phyloP scores from a whole-genome alignment of 352 stramenopile genomes.

The Phytophthora ohioensis region DNA sequence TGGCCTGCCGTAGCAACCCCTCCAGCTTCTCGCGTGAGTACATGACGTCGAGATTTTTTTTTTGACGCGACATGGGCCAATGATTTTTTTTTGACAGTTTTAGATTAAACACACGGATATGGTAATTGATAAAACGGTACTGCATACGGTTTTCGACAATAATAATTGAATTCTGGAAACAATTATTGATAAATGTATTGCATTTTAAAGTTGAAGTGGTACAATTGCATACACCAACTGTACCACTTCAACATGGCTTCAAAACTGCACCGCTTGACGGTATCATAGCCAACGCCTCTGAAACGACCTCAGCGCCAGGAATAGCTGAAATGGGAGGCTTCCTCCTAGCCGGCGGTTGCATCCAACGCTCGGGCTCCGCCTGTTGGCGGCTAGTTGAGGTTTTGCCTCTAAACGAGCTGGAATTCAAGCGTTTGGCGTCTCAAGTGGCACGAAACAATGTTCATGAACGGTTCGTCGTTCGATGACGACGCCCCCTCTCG shows the following conservation, averaged over 20 bases:
- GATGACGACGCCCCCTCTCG: slow-evolving; percentile 60
- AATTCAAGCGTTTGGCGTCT: background rate
- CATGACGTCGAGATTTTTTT: slow-evolving; percentile 24
- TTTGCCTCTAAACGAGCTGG: slow-evolving; percentile 31
- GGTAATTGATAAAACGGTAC: too few species aligned
- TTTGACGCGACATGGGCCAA: background rate
- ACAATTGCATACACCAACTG: too few species aligned
- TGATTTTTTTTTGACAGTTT: background rate
- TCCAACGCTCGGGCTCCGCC: slow-evolving; percentile 1
- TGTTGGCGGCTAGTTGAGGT: slow-evolving; percentile 29
- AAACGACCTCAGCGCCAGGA: slow-evolving; percentile 19
- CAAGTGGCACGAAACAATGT: slow-evolving; percentile 54
- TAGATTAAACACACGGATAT: too few species aligned
- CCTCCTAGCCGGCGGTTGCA: slow-evolving; percentile 18
- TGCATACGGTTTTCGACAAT: too few species aligned
- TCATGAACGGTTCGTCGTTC: slow-evolving; percentile 85
- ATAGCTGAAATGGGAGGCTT: slow-evolving; percentile 16
- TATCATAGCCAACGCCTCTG: background rate
- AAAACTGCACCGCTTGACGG: too few species aligned
- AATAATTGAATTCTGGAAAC: too few species aligned
- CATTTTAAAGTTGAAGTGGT: slow-evolving; percentile 11
- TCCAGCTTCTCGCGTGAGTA: slow-evolving; percentile 74
- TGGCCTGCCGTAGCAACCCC: slow-evolving; percentile 68
- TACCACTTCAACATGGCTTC: too few species aligned
- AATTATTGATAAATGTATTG: background rate